A percentile compares a stretch with the other conserved stretches of the same genome.
Conservation (phyloP, 2,329 filamentous ascomycete genomes). For the Alternaria gansuensis region DNA sequence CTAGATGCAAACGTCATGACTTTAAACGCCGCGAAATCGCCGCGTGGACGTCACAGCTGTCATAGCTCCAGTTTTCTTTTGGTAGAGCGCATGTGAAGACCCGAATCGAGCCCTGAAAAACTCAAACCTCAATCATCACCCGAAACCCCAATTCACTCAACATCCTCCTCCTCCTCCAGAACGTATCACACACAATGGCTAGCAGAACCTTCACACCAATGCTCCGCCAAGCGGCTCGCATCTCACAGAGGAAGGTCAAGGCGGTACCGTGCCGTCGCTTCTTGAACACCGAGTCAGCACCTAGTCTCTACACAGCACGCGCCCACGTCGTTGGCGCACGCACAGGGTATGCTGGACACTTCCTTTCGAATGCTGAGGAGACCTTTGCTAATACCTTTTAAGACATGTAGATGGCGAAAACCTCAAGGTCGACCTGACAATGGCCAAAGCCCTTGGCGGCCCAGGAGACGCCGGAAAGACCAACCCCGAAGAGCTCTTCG, state of each 20-base stretch:
- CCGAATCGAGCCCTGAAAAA: background rate
- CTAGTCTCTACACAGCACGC: constrained; percentile 52
- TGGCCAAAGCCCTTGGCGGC: constrained; percentile 58
- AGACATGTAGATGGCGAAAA: constrained; percentile 49
- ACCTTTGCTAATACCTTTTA: background rate
- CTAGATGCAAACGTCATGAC: constrained; percentile 24
- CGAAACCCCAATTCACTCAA: background rate
- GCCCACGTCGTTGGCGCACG: constrained; percentile 55
- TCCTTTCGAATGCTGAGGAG: background rate
- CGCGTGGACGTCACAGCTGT: constrained; percentile 11
- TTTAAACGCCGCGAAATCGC: background rate
- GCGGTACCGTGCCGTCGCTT: constrained; percentile 35
- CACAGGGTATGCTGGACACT: constrained; percentile 31
- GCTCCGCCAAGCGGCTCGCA: constrained; percentile 24
- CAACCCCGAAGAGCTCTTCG: constrained; percentile 58
- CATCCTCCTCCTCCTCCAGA: background rate
- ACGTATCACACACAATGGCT: constrained; percentile 22
- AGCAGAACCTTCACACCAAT: constrained; percentile 25
- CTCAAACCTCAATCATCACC: background rate
- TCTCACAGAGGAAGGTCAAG: constrained; percentile 12
- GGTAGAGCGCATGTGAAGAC: background rate
- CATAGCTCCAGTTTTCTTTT: constrained; percentile 10
- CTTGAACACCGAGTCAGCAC: constrained; percentile 54
- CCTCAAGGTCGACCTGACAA: constrained; percentile 53
- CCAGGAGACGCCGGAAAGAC: constrained; percentile 56